Evolutionary conservation across 2,329 filamentous ascomycete genomes (phyloP).

Genomic region (Paecilomyces dactylethromorphus): DNA sequence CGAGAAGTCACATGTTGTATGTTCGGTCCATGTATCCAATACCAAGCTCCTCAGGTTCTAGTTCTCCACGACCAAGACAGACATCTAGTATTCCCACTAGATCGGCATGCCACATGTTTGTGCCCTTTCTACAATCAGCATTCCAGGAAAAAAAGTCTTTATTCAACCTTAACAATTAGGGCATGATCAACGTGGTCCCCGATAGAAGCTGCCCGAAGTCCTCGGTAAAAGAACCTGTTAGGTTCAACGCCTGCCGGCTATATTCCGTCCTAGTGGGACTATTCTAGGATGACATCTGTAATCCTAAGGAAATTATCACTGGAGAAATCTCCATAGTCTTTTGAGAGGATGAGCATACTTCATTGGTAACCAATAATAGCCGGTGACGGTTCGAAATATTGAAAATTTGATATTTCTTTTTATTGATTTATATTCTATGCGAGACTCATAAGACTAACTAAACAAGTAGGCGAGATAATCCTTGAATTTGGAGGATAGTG

Average conservation of each 20-base stretch:
- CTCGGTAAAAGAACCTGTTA: neutral
- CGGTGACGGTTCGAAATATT: neutral
- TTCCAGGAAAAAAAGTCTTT: neutral
- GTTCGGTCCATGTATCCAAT: neutral
- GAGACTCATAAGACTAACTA: neutral
- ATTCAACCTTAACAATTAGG: neutral
- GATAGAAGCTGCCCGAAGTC: neutral
- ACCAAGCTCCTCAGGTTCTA: neutral
- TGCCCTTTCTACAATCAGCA: neutral
- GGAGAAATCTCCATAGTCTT: neutral
- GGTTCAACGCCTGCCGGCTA: neutral
- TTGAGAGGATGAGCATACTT: neutral
- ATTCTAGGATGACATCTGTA: neutral
- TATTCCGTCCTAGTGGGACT: neutral
- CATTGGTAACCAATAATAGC: neutral
- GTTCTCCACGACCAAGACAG: neutral
- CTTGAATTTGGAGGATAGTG: neutral
- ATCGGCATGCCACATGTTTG: neutral
- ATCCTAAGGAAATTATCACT: neutral
- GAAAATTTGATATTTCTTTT: neutral
- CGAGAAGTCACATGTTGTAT: neutral
- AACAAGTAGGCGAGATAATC: neutral
- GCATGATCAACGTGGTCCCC: neutral
- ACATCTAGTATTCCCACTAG: neutral
- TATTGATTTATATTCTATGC: neutral